These are phyloP conservation scores for Begonia peltatifolia DNA, from an alignment of 306 rosid genomes.

Conservation along the genomic window DNA sequence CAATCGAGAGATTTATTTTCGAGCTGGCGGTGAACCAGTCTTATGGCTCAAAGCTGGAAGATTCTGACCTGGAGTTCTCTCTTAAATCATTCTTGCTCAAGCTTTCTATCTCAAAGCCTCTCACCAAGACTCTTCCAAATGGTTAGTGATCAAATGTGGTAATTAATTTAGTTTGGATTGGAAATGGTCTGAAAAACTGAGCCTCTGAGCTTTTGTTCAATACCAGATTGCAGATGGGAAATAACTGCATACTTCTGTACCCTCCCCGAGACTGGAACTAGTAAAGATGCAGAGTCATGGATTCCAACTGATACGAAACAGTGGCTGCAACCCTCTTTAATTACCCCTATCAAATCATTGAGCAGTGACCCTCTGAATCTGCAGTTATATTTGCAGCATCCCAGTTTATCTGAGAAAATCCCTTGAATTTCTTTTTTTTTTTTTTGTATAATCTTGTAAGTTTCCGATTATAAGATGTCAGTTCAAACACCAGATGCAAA, in stretches of 20 bases:
- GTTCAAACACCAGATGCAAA: too few relatives aligned
- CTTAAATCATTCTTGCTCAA: conserved; percentile 70
- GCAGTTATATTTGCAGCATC: conserved; percentile 86
- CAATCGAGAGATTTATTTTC: conserved; percentile 62
- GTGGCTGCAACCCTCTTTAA: conserved; percentile 71
- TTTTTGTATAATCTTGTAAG: too few relatives aligned
- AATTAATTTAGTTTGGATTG: too few relatives aligned
- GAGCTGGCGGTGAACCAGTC: conserved; percentile 49
- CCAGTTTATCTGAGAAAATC: conserved; percentile 40
- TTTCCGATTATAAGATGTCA: too few relatives aligned
- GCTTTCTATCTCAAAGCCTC: conserved; percentile 54
- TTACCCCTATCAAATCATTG: conserved; percentile 62
- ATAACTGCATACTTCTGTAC: conserved; percentile 53
- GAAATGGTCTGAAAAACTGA: background rate
- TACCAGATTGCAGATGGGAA: conserved; percentile 70
- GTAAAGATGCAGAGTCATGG: conserved; percentile 57
- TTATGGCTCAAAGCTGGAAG: conserved; percentile 40
- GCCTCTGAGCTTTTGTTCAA: background rate
- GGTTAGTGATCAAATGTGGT: conserved; percentile 20
- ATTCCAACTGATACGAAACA: conserved; percentile 66
- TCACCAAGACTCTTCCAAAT: conserved; percentile 46
- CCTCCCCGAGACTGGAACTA: conserved; percentile 39
- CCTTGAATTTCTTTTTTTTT: conserved; percentile 6
- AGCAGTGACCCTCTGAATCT: conserved; percentile 47
- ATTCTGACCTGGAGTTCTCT: conserved; percentile 56